Evolutionary conservation across 106 monocot genomes (phyloP).

Genomic region (Dendrobium catenatum): DNA sequence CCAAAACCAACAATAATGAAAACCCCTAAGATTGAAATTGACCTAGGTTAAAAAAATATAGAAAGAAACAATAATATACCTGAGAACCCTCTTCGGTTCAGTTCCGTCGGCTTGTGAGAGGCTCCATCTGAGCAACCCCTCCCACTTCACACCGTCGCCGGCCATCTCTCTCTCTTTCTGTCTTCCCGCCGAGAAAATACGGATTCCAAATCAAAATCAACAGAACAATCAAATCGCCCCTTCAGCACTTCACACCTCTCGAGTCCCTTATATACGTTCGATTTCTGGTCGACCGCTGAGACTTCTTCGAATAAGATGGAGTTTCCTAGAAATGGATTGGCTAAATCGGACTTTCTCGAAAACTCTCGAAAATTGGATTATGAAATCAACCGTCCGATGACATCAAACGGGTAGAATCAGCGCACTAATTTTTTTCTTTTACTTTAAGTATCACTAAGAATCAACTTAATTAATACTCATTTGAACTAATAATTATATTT

Average conservation of each 20-base stretch:
- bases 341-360: neutral
- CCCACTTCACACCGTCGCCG: constrained; percentile 65
- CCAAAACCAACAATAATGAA: neutral
- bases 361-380: neutral
- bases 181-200: neutral
- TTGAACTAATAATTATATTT: no score
- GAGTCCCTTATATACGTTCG: neutral
- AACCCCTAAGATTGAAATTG: neutral
- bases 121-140: constrained; percentile 92
- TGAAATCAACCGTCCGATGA: no score
- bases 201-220: neutral
- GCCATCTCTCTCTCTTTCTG: constrained; percentile 24
- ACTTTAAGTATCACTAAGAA: no score
- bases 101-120: constrained; percentile 71
- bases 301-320: neutral
- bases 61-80: constrained; percentile 20
- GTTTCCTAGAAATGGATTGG: no score
- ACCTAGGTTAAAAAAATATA: neutral
- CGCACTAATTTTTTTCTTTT: no score
- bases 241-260: neutral
- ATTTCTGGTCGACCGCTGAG: neutral
- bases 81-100: constrained; percentile 41
- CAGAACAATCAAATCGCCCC: neutral
- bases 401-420: no score
- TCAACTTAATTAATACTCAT: no score